Conservation (phyloP, 2,329 filamentous ascomycete genomes). For the Arthrocladium fulminans region DNA sequence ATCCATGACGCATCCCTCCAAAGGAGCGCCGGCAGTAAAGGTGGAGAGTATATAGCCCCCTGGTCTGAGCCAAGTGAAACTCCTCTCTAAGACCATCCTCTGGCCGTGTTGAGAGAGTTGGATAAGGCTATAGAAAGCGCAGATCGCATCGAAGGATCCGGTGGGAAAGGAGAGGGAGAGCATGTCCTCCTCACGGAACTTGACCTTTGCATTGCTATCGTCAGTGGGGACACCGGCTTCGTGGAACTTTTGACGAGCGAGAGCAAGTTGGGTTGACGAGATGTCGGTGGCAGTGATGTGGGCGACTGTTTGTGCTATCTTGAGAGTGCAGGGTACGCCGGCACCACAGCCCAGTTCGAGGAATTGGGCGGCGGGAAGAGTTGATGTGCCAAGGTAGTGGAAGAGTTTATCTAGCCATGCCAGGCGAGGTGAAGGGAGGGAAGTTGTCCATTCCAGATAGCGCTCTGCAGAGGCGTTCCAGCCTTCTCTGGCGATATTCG, state of each 20-base stretch:
- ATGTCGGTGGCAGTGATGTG: conserved; percentile 37
- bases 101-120: conserved; percentile 48
- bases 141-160: conserved; percentile 39
- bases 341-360: conserved; percentile 38
- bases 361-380: conserved; percentile 16
- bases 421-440: conserved; percentile 25
- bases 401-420: conserved; percentile 28
- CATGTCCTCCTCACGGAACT: conserved; percentile 36
- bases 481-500: conserved; percentile 9
- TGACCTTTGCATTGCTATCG: conserved; percentile 13
- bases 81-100: conserved; percentile 35
- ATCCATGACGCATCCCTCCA: conserved; percentile 16
- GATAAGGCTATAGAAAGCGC: conserved; percentile 48
- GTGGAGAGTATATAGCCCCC: conserved; percentile 45
- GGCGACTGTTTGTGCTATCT: conserved; percentile 17
- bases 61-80: conserved; percentile 43
- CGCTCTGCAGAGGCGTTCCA: conserved; percentile 31
- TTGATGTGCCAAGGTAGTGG: conserved; percentile 11
- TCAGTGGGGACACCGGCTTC: conserved; percentile 16
- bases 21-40: conserved; percentile 10
- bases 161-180: conserved; percentile 29
- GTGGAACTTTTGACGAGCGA: conserved; percentile 23
- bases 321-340: conserved; percentile 28
- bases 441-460: conserved; percentile 31
- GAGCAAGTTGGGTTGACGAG: conserved; percentile 31